phyloP scores from a whole-genome alignment of 768 basidiomycete genomes.

The Cystofilobasidium macerans region DNA sequence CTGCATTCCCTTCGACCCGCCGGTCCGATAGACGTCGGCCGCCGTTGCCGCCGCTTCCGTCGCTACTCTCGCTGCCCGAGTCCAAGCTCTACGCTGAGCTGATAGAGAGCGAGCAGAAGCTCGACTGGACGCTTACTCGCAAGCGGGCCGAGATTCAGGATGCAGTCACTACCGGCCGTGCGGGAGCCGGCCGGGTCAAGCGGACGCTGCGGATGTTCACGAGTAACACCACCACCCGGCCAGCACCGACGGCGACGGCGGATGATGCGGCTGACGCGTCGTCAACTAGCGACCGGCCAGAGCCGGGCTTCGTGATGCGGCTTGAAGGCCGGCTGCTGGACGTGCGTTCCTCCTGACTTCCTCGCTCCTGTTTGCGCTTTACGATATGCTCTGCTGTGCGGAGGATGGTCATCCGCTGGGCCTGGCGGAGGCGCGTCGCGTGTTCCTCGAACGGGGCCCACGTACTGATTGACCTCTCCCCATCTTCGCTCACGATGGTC shows the following conservation, averaged over 20 bases:
- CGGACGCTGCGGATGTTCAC: slow-evolving; percentile 75
- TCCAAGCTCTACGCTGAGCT: slow-evolving; percentile 65
- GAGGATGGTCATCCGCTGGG: too few species aligned
- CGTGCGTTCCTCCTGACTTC: slow-evolving; percentile 30
- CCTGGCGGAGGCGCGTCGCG: too few species aligned
- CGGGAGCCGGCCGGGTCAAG: slow-evolving; percentile 48
- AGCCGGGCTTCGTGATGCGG: background rate
- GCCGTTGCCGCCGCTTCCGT: slow-evolving; percentile 15
- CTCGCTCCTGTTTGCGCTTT: too few species aligned
- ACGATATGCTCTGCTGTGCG: slow-evolving; percentile 5
- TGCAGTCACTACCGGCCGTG: slow-evolving; percentile 43
- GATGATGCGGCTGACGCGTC: slow-evolving; percentile 37
- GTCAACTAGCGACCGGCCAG: background rate
- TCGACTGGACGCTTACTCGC: slow-evolving; percentile 90
- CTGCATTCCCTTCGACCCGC: background rate
- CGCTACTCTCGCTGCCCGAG: slow-evolving; percentile 18
- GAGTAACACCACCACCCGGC: slow-evolving; percentile 65
- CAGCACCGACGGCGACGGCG: background rate
- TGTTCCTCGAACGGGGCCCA: too few species aligned
- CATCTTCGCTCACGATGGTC: background rate
- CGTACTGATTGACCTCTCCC: too few species aligned
- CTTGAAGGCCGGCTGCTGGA: slow-evolving; percentile 73
- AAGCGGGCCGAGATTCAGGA: slow-evolving; percentile 87
- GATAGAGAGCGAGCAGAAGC: slow-evolving; percentile 73
- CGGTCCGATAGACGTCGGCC: background rate